A percentile compares a stretch with the other conserved stretches of the same genome.
These are phyloP conservation scores for Diplotaxis tenuifolia DNA, from an alignment of 345 rosid genomes.

Conservation along the genomic window DNA sequence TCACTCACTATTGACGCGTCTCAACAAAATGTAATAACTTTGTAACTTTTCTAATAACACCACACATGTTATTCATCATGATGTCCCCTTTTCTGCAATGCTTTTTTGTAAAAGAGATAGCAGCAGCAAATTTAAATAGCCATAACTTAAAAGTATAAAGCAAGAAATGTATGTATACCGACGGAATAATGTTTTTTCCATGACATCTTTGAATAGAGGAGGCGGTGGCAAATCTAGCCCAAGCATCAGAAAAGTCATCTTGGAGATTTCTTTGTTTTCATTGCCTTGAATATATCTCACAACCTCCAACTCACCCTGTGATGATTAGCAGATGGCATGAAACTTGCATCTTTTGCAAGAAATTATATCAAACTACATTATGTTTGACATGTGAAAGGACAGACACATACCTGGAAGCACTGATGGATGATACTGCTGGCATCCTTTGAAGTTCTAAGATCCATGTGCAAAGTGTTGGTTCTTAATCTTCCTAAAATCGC, in stretches of 20 bases:
- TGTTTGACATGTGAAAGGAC: background rate
- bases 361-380: background rate
- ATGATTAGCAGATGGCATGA: slow-evolving; percentile 1
- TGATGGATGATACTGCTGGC: slow-evolving; percentile 72
- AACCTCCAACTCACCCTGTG: slow-evolving; percentile 87
- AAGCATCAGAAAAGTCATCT: slow-evolving; percentile 95
- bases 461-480: slow-evolving; percentile 77
- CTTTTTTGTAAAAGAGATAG: background rate
- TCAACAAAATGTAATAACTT: no score
- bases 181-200: slow-evolving; percentile 99
- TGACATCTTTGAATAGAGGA: slow-evolving; percentile 92
- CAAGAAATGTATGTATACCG: slow-evolving; percentile 45
- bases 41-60: no score
- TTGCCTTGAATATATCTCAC: slow-evolving; percentile 67
- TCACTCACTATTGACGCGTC: background rate
- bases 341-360: background rate
- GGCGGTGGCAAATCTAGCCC: slow-evolving; percentile 98
- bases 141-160: background rate
- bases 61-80: background rate
- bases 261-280: slow-evolving; percentile 54
- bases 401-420: slow-evolving; percentile 78
- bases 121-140: background rate
- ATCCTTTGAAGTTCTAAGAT: slow-evolving; percentile 62
- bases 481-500: no score
- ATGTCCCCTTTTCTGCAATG: background rate